Base-by-base conservation (phyloP, 768 basidiomycete species). In the Tricholoma matsutake region DNA sequence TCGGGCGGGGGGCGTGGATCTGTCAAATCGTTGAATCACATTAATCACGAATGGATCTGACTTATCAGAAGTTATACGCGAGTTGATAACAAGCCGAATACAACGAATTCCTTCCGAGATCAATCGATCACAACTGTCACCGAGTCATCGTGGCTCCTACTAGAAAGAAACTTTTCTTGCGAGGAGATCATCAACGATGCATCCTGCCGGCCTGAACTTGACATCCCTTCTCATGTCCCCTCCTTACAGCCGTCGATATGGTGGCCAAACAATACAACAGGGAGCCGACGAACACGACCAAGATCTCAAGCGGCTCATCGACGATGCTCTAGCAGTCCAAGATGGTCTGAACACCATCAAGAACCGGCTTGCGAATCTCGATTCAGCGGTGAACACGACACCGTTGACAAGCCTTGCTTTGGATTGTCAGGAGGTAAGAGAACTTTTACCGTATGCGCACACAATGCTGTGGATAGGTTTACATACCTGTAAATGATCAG, bases 311-410 rank as follows among this genome's bases (percentile, higher is more conserved):
- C 52, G 43, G 35, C 59, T 60, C 22, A 60, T 60, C 53, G 37
- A 60, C 22, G 51, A 60, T 29, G 59, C 52, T 7, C 53, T 60
- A 9, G 20, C 32, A n/a, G 52, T 60, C 14, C 59, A 60, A 45
- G 59, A 60, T 6, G 28, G 51, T 52, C 52, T 60, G 18, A 60
- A 60, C 20, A 13, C 59, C 3, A 37, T 60, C 52, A 60, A 60
- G 49, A 31, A 54, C 8, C 41, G 39, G 22, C 32, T 60, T 25
- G 52, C 35, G 13, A 9, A 60, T n/a, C 59, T 60, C 13, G 51
- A 60, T 13, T 51, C 51, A 4, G 45, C 20, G 7, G 52, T 41
- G 7, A 16, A n/a, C 25, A 52, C 57, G 18, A 41, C 8, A 5
- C n/a, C 34, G n/a, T 28, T 60, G 25, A 25, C 22, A 3, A 18